Evolutionary conservation across 768 basidiomycete species (phyloP), one percentile per base, ranked within the genome.

Genomic region (Phlebiopsis gigantea): DNA sequence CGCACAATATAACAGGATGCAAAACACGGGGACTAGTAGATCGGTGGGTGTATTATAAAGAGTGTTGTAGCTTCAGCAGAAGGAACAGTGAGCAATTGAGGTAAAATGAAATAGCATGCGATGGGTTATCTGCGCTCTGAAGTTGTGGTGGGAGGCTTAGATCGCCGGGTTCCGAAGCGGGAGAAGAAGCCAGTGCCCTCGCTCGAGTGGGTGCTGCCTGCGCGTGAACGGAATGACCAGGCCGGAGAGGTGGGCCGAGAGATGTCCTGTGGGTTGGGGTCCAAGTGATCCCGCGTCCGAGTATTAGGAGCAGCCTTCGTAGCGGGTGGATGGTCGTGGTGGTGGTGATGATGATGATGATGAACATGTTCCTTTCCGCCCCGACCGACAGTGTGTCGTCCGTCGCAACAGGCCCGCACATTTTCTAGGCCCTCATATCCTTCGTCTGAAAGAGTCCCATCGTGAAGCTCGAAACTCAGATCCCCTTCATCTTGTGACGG

Each of bases 351-450:
- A 47, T 83, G 81, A 34, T 84, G 82, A 25, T 83, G 84, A 46
- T 84, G 85, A 53, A 83, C 81, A 48, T 81, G 78, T 41, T 74
- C 72, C 15, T 79, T 77, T 28, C 76, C 79, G 34, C 77, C 74
- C 57, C 79, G 80, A 0, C 90, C 90, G 17, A 94, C 90, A 1
- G 90, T 93, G 70, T 94, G 92, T 51, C 83, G 78, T 19, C 90
- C 91, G 68, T 92, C 90, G 64, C 90, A 93, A 68, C 91, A 93
- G 1, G 89, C 93, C 22, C 96, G 81, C 21, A 98, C 94, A 65
- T 98, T 98, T 74, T 98, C 95, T 54, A 98, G 70, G 0, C 93
- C 94, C 65, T 98, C 95, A 67, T 83, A 98, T 4, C 84, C 91
- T 29, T 85, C 85, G 61, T 91, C 90, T 12, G 84, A 87, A 60